Evolutionary conservation across 805 yeast species (phyloP), one percentile per base, ranked within the genome.

Genomic region (Yamadazyma olivae): DNA sequence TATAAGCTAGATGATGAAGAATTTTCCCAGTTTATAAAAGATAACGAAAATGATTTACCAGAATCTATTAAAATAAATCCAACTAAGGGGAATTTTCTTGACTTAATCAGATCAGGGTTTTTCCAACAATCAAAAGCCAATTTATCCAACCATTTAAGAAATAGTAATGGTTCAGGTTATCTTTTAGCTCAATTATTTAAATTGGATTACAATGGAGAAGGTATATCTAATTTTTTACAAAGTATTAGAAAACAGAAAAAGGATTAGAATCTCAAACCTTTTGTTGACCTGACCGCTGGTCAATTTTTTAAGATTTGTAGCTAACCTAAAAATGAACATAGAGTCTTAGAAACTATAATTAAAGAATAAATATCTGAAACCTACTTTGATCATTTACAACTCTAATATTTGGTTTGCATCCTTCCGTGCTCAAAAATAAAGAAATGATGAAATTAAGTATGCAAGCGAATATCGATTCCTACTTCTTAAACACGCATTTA

Each of bases 141-240:
- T 34, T 53, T 79, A 37, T 57, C 71, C 35, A 55, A 54, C 21
- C 76, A 70, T 19, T 52, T 79, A 30, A 52, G 49, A n/a, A 38
- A 46, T 17, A 46, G 51, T 17, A 51, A 53, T 12, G 77, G 75
- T 8, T 72, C 75, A 9, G 77, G 81, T 5, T 62, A 57, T 40
- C 44, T 77, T 27, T 64, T 79, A 26, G 59, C 82, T 21, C 65
- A 61, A 37, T 64, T 74, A 26, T 59, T 77, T 27, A 72, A 70
- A n/a, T 61, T 61, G 45, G 67, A 60, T 5, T 78, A 78, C 44
- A 35, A 53, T 7, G 82, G 81, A 7, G 83, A 78, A 50, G 83
- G 83, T 1, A 54, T 77, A 23, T 71, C 64, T 24, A 70, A 70
- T 10, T 77, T 75, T 40, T 51, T 78, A 43, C 46, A 51, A 13